Evolutionary conservation across 306 rosid genomes (phyloP).

Genomic region (Malus domestica): ASM211411v1 NC_041802.1:29131001-29131500

Average conservation of each 20-base stretch:
- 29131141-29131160: constrained; percentile 48
- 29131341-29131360: constrained; percentile 40
- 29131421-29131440: constrained; percentile 45
- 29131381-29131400: constrained; percentile 6
- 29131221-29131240: constrained; percentile 23
- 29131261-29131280: constrained; percentile 15
- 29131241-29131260: constrained; percentile 14
- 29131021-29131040: constrained; percentile 46
- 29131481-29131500: constrained; percentile 83
- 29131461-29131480: constrained; percentile 41
- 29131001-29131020: constrained; percentile 81
- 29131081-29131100: neutral
- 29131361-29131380: neutral
- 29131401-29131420: constrained; percentile 18
- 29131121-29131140: constrained; percentile 13
- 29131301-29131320: constrained; percentile 14
- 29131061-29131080: constrained; percentile 4
- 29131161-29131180: constrained; percentile 78
- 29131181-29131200: constrained; percentile 54
- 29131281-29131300: constrained; percentile 2
- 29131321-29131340: constrained; percentile 55
- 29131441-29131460: constrained; percentile 37
- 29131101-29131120: neutral
- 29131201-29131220: constrained; percentile 39
- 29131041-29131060: constrained; percentile 8